A percentile compares a stretch with the other conserved stretches of the same genome.
Evolutionary conservation across 2,329 filamentous ascomycete species (phyloP).

Genomic region (Aspergillus tamarii): DNA sequence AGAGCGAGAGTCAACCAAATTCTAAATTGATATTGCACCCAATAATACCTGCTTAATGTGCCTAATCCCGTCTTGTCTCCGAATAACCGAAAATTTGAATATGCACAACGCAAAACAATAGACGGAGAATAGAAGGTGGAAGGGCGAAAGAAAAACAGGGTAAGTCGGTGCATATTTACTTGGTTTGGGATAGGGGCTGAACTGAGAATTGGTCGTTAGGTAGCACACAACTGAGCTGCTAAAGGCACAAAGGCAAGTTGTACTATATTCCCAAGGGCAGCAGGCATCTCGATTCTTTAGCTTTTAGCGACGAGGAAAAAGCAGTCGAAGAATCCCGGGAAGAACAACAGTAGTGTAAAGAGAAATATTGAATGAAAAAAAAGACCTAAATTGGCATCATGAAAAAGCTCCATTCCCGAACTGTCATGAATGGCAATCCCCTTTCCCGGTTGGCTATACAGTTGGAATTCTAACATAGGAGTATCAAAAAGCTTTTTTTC

Average conservation of each 20-base stretch:
- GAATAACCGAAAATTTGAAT: not conserved
- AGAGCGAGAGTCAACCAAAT: not conserved
- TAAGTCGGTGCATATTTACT: not conserved
- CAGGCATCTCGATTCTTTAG: not conserved
- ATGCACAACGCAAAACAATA: not conserved
- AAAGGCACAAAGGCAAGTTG: not conserved
- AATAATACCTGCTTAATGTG: too few relatives aligned
- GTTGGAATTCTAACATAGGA: constrained; percentile 27
- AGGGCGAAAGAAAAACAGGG: not conserved
- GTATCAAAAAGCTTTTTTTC: constrained; percentile 42
- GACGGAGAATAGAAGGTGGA: not conserved
- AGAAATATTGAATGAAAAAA: constrained; percentile 14
- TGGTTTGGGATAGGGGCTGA: not conserved
- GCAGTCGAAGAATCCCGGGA: not conserved
- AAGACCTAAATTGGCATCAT: constrained; percentile 13
- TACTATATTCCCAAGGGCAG: not conserved
- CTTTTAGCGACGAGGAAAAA: not conserved
- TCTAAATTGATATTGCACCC: not conserved
- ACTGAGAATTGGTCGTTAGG: not conserved
- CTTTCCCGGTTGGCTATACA: constrained; percentile 24
- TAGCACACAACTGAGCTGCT: not conserved
- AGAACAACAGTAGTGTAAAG: not conserved
- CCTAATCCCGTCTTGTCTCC: not conserved
- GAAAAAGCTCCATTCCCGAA: constrained; percentile 19
- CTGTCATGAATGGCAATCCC: constrained; percentile 3